These are phyloP conservation scores for Yamadazyma tumulicola DNA, from an alignment of 805 yeast species.

Conservation along the genomic window DNA sequence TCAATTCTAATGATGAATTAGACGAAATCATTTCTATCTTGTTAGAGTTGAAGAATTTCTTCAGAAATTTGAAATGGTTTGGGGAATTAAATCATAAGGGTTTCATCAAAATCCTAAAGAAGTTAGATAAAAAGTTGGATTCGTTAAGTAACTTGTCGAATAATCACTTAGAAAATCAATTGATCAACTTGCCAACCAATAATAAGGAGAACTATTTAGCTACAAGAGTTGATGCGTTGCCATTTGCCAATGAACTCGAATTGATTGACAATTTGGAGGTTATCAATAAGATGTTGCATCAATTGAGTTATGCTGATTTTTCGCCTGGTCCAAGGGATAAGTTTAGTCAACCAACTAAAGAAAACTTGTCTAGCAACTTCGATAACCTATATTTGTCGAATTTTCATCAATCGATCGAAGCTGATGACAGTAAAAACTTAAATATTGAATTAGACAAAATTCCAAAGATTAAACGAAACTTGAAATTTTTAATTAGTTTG, in stretches of 20 bases:
- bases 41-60: constrained; percentile 69
- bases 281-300: constrained; percentile 51
- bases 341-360: background rate
- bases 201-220: constrained; percentile 44
- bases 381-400: constrained; percentile 10
- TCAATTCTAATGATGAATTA: constrained; percentile 38
- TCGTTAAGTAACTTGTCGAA: constrained; percentile 18
- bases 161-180: constrained; percentile 8
- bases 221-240: constrained; percentile 67
- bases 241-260: constrained; percentile 72
- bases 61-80: constrained; percentile 87
- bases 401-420: constrained; percentile 15
- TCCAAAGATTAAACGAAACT: constrained; percentile 35
- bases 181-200: constrained; percentile 23
- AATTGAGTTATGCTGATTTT: constrained; percentile 39
- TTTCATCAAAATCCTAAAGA: constrained; percentile 81
- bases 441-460: constrained; percentile 35
- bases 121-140: constrained; percentile 72
- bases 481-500: constrained; percentile 55
- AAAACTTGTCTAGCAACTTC: constrained; percentile 4
- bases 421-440: constrained; percentile 46
- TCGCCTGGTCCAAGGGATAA: background rate
- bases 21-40: constrained; percentile 49
- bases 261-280: constrained; percentile 49
- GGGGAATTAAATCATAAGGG: constrained; percentile 92